Evolutionary conservation across 768 basidiomycete species (phyloP), one percentile per base, ranked within the genome.

Genomic region (Lactifluus volemus): DNA sequence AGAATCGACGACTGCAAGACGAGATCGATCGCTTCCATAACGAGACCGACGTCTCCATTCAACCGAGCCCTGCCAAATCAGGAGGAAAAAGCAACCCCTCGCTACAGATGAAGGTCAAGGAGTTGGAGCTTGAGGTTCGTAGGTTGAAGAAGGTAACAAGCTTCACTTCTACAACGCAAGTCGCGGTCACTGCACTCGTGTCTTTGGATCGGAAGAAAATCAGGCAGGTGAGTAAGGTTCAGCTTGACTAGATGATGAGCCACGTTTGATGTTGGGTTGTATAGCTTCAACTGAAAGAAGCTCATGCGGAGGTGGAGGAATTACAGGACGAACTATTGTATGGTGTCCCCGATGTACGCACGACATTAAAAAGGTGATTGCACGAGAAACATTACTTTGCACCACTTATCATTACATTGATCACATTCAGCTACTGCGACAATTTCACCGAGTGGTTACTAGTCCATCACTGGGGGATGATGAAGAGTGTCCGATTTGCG

Each of bases 361-460:
- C 61, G 63, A 69, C 15, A 77, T 80, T 77, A 71, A 75, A 60
- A 79, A 79, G 69, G 79, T 76, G 39, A 36, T 65, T 59, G 29
- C 15, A 30, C 25, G 39, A 25, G 25, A 7, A 34, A 2, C 9
- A 3, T 2, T 57, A 42, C 15, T 21, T n/a, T 19, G 30, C 14
- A 6, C 11, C n/a, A 32, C 30, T 44, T 9, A 30, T 32, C 21
- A 30, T 53, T 11, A 0, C 53, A 29, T 34, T 15, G 12, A 29
- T 45, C 38, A 39, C n/a, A 47, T 55, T 4, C 55, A 80, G 79
- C 68, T 79, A 25, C 68, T 80, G 39, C 73, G 75, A 7, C 65
- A 61, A 21, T 79, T 79, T 63, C 67, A 72, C 25, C 74, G 75
- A 51, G 65, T 75, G 54, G 74, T 80, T 71, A 52, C 71, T 10